These are phyloP conservation scores for Ampelomyces quisqualis DNA, from an alignment of 2,329 filamentous ascomycete genomes.

Conservation along the genomic window DNA sequence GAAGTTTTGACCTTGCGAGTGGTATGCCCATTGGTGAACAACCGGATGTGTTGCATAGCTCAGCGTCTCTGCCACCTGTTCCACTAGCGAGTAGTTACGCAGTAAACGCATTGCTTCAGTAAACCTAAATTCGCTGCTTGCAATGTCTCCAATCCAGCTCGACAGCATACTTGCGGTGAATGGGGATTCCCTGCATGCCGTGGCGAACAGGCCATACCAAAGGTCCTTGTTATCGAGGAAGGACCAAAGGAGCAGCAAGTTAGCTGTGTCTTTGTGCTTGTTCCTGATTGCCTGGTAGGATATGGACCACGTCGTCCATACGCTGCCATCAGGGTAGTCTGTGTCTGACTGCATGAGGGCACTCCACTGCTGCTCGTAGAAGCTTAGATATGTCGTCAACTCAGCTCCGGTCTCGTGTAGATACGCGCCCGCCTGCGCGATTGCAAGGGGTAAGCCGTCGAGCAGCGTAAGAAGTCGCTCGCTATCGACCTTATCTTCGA, in stretches of 20 bases:
- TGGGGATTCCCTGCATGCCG: constrained; percentile 4
- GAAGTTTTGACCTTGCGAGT: constrained; percentile 13
- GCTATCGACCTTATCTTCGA: constrained; percentile 11
- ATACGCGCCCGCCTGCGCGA: constrained; percentile 25
- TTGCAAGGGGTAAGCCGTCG: constrained; percentile 25
- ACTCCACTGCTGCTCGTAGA: constrained; percentile 32
- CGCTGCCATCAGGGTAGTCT: constrained; percentile 26
- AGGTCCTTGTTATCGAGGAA: constrained; percentile 29
- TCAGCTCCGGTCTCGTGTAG: constrained; percentile 20
- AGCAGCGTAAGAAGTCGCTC: constrained; percentile 15
- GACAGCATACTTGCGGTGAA: constrained; percentile 8
- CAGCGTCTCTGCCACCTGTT: constrained; percentile 12
- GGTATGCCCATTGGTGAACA: constrained; percentile 17
- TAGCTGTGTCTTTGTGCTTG: constrained; percentile 19
- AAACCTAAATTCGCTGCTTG: constrained; percentile 19
- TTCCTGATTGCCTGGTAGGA: constrained; percentile 31
- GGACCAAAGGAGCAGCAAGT: constrained; percentile 33
- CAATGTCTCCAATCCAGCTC: constrained; percentile 16
- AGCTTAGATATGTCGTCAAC: constrained; percentile 17
- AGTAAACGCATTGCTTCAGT: constrained; percentile 20
- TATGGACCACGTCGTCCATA: constrained; percentile 38
- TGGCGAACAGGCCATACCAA: constrained; percentile 27
- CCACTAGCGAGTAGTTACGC: constrained; percentile 27
- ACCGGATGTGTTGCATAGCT: constrained; percentile 23
- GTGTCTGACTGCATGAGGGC: constrained; percentile 21